Evolutionary conservation across 306 rosid species (phyloP).

Genomic region (Lithocarpus polystachyus): DNA sequence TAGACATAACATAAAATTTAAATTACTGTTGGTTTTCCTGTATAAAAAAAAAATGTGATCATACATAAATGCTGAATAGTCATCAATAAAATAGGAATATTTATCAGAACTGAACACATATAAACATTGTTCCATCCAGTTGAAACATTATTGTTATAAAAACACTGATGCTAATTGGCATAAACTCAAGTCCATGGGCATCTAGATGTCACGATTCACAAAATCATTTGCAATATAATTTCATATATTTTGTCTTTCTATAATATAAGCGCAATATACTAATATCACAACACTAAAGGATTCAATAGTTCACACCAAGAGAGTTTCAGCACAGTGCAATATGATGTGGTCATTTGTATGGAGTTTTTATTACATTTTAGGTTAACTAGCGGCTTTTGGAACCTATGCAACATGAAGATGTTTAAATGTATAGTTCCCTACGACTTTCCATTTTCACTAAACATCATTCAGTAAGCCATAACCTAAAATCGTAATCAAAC

Average conservation of each 20-base stretch:
- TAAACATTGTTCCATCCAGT: background rate
- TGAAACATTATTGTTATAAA: background rate
- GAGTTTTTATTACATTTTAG: background rate
- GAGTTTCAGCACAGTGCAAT: background rate
- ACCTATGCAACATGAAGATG: background rate
- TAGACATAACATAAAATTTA: background rate
- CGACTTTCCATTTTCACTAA: background rate
- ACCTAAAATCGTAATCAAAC: background rate
- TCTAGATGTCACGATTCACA: background rate
- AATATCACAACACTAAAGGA: background rate
- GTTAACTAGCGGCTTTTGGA: background rate
- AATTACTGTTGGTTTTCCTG: background rate
- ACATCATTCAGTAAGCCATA: background rate
- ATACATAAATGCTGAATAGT: background rate
- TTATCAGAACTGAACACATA: background rate
- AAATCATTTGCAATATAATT: background rate
- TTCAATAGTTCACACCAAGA: background rate
- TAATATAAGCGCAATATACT: background rate
- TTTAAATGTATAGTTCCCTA: background rate
- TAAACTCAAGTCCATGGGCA: background rate
- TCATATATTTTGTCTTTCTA: background rate
- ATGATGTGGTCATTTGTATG: background rate
- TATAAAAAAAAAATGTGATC: too few relatives aligned
- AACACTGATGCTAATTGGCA: background rate
- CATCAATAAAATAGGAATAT: background rate